Evolutionary conservation across 441 rosid genomes (phyloP).

Genomic region (Gossypium laxum): DNA sequence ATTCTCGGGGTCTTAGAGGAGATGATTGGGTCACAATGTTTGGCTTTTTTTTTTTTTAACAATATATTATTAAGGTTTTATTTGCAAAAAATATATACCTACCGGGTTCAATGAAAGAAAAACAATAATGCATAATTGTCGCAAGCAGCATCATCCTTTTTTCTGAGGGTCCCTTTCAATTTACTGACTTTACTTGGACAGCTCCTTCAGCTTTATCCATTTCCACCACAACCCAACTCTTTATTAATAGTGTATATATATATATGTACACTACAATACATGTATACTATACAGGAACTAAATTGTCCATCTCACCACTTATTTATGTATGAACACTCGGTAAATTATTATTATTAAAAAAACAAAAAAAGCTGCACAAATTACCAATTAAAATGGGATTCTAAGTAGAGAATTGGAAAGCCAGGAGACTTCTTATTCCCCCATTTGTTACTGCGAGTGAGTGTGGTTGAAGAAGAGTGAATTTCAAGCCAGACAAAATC

Average conservation of each 20-base stretch:
- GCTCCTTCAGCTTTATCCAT: constrained; percentile 12
- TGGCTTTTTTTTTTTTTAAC: background rate
- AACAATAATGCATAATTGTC: constrained; percentile 1
- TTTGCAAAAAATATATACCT: background rate
- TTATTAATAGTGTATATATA: background rate
- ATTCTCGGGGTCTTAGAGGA: no score
- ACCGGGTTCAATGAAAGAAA: constrained; percentile 8
- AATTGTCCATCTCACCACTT: background rate
- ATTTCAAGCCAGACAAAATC: background rate
- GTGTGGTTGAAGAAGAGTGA: background rate
- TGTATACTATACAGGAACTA: background rate
- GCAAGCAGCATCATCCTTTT: constrained; percentile 15
- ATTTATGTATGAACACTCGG: background rate
- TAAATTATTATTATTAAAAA: background rate
- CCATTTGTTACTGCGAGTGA: background rate
- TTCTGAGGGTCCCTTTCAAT: constrained; percentile 19
- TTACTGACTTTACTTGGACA: constrained; percentile 23
- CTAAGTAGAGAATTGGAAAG: no score
- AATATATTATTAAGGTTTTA: background rate
- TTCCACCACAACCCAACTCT: background rate
- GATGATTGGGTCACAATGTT: no score
- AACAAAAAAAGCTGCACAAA: background rate
- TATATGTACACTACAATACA: background rate
- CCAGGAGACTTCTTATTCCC: no score
- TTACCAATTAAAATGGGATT: no score